A percentile compares a stretch with the other conserved stretches of the same genome.
Evolutionary conservation across 2,329 filamentous ascomycete species (phyloP).

Genomic region (Arthrobotrys iridis): DNA sequence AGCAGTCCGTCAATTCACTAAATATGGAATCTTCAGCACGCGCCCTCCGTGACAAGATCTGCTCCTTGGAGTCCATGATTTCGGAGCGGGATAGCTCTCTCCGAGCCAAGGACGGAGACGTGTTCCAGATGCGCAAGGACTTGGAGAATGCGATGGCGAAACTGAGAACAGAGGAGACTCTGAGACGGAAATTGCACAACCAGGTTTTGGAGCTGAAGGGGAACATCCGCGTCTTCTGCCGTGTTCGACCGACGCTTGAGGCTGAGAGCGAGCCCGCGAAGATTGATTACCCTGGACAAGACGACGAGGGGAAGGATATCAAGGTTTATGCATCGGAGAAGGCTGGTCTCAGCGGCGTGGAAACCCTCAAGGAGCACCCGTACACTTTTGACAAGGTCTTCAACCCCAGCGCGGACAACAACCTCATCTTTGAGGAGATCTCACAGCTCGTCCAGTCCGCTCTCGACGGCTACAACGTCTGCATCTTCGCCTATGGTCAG

Average conservation of each 20-base stretch:
- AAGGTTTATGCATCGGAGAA: constrained; percentile 83
- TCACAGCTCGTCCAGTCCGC: constrained; percentile 96
- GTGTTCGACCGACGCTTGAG: constrained; percentile 80
- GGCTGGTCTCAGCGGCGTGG: constrained; percentile 75
- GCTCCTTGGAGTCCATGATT: constrained; percentile 88
- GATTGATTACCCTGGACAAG: constrained; percentile 79
- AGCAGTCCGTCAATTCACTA: constrained; percentile 70
- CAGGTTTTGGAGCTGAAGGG: constrained; percentile 97
- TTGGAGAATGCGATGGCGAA: constrained; percentile 80
- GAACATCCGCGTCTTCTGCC: constrained; percentile 97
- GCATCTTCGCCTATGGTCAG: constrained; percentile 98
- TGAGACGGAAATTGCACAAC: constrained; percentile 92
- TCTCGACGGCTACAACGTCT: constrained; percentile 96
- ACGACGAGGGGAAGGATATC: constrained; percentile 87
- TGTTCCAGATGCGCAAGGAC: constrained; percentile 78
- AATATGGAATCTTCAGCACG: constrained; percentile 79
- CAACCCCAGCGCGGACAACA: constrained; percentile 77
- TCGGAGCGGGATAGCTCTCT: constrained; percentile 89
- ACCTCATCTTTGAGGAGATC: constrained; percentile 93
- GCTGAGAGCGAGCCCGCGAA: constrained; percentile 73
- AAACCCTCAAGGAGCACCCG: constrained; percentile 79
- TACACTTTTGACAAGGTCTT: constrained; percentile 97
- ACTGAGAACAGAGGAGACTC: constrained; percentile 87
- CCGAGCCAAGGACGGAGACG: constrained; percentile 78
- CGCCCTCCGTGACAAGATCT: constrained; percentile 80